Evolutionary conservation across 148 eudicot genomes (phyloP).

Genomic region (Rhododendron ferrugineum): DNA sequence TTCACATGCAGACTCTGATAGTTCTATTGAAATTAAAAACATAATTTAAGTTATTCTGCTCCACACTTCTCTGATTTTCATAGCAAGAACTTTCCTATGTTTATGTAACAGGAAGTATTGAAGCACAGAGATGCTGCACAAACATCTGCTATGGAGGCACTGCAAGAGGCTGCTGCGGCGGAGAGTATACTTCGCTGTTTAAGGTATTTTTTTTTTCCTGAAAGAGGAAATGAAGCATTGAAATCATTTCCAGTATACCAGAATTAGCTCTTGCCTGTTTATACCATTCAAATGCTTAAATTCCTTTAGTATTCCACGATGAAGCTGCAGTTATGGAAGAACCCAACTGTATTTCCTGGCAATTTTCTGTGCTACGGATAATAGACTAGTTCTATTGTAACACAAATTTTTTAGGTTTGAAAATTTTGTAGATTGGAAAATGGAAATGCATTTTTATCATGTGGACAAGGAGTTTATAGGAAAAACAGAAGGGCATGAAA

Average conservation of each 20-base stretch:
- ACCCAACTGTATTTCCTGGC: neutral
- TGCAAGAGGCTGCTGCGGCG: conserved; percentile 86
- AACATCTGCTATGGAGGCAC: conserved; percentile 73
- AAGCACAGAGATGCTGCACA: conserved; percentile 81
- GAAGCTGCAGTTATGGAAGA: neutral
- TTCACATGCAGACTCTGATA: neutral
- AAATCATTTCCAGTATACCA: neutral
- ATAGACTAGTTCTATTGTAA: neutral
- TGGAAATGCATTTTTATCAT: neutral
- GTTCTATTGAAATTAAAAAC: neutral
- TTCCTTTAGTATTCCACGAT: neutral
- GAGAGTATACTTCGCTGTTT: conserved; percentile 71
- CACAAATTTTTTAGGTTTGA: neutral
- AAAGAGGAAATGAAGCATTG: neutral
- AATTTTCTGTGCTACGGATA: neutral
- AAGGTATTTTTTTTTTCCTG: conserved; percentile 39
- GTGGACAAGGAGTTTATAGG: neutral
- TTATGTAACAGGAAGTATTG: conserved; percentile 54
- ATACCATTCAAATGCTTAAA: neutral
- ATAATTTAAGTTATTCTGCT: neutral
- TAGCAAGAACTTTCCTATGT: neutral
- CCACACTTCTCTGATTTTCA: neutral
- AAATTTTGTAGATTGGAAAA: neutral
- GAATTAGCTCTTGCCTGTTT: neutral
- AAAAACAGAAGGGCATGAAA: neutral